Evolutionary conservation across 31 red algal genomes (phyloP).

Genomic region (Asparagopsis taxiformis): DNA sequence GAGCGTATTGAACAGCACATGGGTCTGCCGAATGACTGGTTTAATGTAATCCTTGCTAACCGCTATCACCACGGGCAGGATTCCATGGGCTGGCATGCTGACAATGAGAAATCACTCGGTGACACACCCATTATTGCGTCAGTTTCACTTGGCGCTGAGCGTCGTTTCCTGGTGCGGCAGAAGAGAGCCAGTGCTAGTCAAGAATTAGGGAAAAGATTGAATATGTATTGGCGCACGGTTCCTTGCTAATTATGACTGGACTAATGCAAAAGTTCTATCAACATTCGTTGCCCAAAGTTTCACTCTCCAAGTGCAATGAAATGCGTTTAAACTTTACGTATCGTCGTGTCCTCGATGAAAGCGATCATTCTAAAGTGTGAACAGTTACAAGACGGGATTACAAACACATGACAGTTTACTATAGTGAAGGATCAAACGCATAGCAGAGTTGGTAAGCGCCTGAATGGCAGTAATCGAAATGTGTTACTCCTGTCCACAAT

Average conservation of each 20-base stretch:
- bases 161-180: conserved; percentile 49
- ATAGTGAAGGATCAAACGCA: too few species aligned
- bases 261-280: conserved; percentile 64
- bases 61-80: conserved; percentile 63
- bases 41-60: conserved; percentile 69
- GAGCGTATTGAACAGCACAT: conserved; percentile 27
- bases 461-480: too few species aligned
- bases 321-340: conserved; percentile 75
- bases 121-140: conserved; percentile 58
- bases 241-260: conserved; percentile 58
- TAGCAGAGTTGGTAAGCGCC: too few species aligned
- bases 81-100: conserved; percentile 74
- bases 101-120: conserved; percentile 58
- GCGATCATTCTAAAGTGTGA: conserved; percentile 19
- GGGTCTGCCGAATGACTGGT: conserved; percentile 39
- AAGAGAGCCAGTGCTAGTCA: neutral
- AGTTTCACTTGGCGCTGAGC: conserved; percentile 50
- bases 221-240: conserved; percentile 60
- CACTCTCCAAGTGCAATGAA: conserved; percentile 51
- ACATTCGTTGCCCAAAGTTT: conserved; percentile 63
- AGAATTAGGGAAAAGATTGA: conserved; percentile 38
- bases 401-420: too few species aligned
- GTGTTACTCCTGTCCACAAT: too few species aligned
- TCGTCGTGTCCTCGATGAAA: conserved; percentile 54
- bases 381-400: too few species aligned